Base-by-base conservation (phyloP, 1,284 basidiomycete species). In the Boletellus dicymbophilus region DNA sequence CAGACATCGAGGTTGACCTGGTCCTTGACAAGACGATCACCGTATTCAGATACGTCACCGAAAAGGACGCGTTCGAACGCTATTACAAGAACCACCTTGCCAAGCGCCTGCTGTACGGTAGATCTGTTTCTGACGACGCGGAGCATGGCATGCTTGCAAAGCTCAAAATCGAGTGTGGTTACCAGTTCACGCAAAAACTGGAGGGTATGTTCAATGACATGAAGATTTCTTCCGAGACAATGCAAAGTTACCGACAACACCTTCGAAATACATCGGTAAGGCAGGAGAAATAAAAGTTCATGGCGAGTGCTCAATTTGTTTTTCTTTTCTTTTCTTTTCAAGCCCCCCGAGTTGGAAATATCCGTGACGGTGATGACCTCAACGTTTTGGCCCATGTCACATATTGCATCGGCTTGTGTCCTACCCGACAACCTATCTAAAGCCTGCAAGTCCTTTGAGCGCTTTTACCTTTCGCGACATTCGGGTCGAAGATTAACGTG, bases 191-290 rank as follows among this genome's bases (percentile, higher is more conserved):
- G 1, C 94, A 98, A 71, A 97, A 97, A 68, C 77, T 99, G 58
- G 96, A 99, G 69, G 96, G 97, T 48, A 99, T 99, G 97, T 96
- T 99, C 78, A 85, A 95, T 60, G 97, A 99, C 67, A 96, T 99
- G 85, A 93, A 88, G 62, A 71, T 97, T 33, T 96, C 93, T 18
- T 74, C 78, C 23, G 97, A 99, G 49, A 87, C 85, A 9, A 93
- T 90, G 77, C 76, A 81, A 45, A 81, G 80, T 6, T 99, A 94
- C 69, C 79, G 79, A 46, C 75, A 74, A 21, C 76, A 88, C 60
- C 63, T 88, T 23, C 71, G 74, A 36, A 81, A 78, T 52, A 77
- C 75, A 15, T 74, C 73, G 43, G 88, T 88, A 59, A 49, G 78
- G 22, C 31, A 46, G 44, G 40, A 13, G 13, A 30, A 16, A 37